A percentile compares a stretch with the other conserved stretches of the same genome.
Conservation (phyloP, 768 basidiomycete species). For the Lentinula sp. region DNA sequence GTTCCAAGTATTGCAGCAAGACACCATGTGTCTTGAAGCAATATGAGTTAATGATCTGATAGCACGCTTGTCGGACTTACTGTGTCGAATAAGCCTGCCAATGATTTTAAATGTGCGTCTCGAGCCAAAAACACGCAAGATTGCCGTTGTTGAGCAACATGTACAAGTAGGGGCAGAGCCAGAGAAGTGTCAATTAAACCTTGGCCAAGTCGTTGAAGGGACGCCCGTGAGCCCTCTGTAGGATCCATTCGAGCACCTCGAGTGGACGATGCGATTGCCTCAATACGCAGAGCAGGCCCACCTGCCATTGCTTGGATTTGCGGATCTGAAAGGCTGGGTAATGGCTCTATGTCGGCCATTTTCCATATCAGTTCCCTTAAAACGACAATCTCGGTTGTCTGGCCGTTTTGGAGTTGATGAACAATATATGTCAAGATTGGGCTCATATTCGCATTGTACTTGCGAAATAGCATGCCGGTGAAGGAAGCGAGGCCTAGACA, state of each 20-base stretch:
- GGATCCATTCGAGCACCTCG: constrained; percentile 73
- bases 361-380: constrained; percentile 91
- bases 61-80: constrained; percentile 41
- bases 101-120: constrained; percentile 77
- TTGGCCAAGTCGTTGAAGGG: constrained; percentile 61
- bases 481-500: constrained; percentile 82
- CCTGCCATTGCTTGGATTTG: constrained; percentile 91
- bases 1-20: constrained; percentile 85
- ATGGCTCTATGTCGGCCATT: constrained; percentile 91
- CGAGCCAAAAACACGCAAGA: constrained; percentile 71
- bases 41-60: constrained; percentile 12
- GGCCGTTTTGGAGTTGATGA: constrained; percentile 79
- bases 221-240: constrained; percentile 56
- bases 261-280: constrained; percentile 76
- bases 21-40: constrained; percentile 78
- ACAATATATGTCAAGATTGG: constrained; percentile 87
- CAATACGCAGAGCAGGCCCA: constrained; percentile 79
- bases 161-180: constrained; percentile 85
- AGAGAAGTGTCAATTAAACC: constrained; percentile 63
- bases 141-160: constrained; percentile 88
- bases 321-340: constrained; percentile 82
- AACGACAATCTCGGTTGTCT: constrained; percentile 85
- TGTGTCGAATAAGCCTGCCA: constrained; percentile 84
- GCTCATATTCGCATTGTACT: constrained; percentile 78
- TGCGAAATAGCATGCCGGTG: constrained; percentile 85